These are phyloP conservation scores for Caryopteris hybrid DNA, from an alignment of 305 asterid species.

Conservation along the genomic window DNA sequence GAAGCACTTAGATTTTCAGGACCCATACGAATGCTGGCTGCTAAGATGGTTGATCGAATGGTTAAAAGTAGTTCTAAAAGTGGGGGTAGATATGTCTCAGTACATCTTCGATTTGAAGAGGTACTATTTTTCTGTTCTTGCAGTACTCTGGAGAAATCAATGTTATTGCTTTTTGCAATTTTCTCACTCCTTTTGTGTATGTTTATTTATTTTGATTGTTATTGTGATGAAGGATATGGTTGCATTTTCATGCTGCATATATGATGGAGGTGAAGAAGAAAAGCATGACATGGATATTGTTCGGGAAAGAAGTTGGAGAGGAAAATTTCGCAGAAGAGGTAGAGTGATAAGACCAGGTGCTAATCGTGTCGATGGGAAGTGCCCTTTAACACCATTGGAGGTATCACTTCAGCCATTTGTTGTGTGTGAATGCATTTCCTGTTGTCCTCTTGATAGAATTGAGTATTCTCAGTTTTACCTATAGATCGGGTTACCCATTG, in stretches of 20 bases:
- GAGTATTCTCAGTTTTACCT: not conserved
- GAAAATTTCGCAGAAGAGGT: conserved; percentile 87
- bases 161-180: not conserved
- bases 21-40: conserved; percentile 92
- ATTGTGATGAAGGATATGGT: conserved; percentile 82
- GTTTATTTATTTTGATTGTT: not conserved
- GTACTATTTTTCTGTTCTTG: conserved; percentile 25
- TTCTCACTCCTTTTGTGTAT: too few species aligned
- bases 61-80: conserved; percentile 64
- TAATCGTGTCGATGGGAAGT: conserved; percentile 89
- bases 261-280: conserved; percentile 97
- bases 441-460: not conserved
- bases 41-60: conserved; percentile 97
- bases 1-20: conserved; percentile 95
- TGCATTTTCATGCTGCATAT: conserved; percentile 94
- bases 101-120: conserved; percentile 99
- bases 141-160: not conserved
- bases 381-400: conserved; percentile 96
- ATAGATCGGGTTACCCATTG: too few species aligned
- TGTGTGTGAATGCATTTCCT: not conserved
- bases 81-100: conserved; percentile 77
- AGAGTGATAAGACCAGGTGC: conserved; percentile 93
- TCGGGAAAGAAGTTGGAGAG: conserved; percentile 99
- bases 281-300: conserved; percentile 91
- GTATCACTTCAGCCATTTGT: conserved; percentile 30